These are phyloP conservation scores for Solanum tarijense DNA, from an alignment of 257 asterid species.

Conservation along the genomic window DNA sequence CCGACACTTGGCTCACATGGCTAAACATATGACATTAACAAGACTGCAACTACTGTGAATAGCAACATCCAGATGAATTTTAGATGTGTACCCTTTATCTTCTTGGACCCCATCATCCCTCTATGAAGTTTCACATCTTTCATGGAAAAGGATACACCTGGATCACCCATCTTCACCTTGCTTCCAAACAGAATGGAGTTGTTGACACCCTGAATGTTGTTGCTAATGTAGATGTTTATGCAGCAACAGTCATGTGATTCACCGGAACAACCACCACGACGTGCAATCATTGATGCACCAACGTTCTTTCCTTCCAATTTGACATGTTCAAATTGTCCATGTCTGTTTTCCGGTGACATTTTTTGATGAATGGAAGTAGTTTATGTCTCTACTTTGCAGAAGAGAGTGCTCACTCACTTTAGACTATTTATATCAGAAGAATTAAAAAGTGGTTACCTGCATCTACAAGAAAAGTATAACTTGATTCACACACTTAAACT, in stretches of 20 bases:
- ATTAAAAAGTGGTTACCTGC: constrained; percentile 8
- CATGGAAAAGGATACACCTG: constrained; percentile 43
- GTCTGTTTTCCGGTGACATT: not conserved
- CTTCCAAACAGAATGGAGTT: constrained; percentile 65
- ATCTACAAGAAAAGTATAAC: constrained; percentile 55
- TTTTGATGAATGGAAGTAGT: not conserved
- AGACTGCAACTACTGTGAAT: constrained; percentile 10
- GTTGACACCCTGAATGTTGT: constrained; percentile 60
- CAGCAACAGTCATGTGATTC: constrained; percentile 43
- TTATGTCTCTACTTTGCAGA: not conserved
- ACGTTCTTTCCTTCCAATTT: constrained; percentile 17
- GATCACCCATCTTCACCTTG: constrained; percentile 54
- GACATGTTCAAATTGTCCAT: constrained; percentile 10
- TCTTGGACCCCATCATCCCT: constrained; percentile 17
- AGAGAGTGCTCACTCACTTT: not conserved
- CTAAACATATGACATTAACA: not conserved
- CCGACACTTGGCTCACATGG: not conserved
- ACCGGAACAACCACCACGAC: constrained; percentile 28
- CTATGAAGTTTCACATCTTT: constrained; percentile 42
- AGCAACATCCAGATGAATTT: constrained; percentile 11
- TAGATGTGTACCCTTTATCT: constrained; percentile 10
- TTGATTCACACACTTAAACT: constrained; percentile 35
- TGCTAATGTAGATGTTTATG: constrained; percentile 63
- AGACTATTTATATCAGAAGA: not conserved
- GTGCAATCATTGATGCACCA: constrained; percentile 6